These are phyloP conservation scores for Cornus controversa DNA, from an alignment of 148 eudicot genomes.

Conservation along the genomic window DNA sequence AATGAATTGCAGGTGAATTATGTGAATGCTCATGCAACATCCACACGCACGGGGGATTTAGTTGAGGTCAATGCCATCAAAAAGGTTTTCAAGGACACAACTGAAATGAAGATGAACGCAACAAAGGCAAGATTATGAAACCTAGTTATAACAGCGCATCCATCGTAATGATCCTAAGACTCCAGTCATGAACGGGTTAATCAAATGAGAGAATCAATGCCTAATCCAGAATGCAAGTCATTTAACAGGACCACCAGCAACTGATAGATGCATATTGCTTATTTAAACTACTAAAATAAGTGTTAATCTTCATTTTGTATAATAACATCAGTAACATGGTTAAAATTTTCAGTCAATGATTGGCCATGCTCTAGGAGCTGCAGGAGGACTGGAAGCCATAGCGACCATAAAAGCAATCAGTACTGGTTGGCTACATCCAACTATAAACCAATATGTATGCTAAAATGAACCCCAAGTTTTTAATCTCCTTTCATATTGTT, in stretches of 20 bases:
- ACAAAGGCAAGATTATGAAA: conserved; percentile 23
- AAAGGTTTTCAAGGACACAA: conserved; percentile 30
- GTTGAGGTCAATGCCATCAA: conserved; percentile 32
- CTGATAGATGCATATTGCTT: neutral
- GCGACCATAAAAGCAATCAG: conserved; percentile 18
- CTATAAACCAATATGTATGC: conserved; percentile 22
- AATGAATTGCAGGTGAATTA: conserved; percentile 24
- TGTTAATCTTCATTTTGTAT: neutral
- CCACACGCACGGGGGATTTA: conserved; percentile 28
- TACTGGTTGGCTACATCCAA: conserved; percentile 27
- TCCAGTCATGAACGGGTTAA: neutral
- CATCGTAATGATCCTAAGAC: too few relatives aligned
- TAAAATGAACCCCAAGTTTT: neutral
- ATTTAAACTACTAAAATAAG: neutral
- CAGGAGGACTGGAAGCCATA: conserved; percentile 23
- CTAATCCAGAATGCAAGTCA: neutral
- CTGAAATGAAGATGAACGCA: conserved; percentile 35
- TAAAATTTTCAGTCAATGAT: conserved; percentile 24
- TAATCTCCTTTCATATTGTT: neutral
- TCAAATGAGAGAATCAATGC: neutral
- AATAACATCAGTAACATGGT: neutral
- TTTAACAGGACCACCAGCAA: neutral
- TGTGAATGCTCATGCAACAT: conserved; percentile 28
- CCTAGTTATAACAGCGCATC: neutral
- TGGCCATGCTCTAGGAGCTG: conserved; percentile 25